phyloP scores from a whole-genome alignment of 2,329 filamentous ascomycete species.

The Grosmannia serpens region DNA sequence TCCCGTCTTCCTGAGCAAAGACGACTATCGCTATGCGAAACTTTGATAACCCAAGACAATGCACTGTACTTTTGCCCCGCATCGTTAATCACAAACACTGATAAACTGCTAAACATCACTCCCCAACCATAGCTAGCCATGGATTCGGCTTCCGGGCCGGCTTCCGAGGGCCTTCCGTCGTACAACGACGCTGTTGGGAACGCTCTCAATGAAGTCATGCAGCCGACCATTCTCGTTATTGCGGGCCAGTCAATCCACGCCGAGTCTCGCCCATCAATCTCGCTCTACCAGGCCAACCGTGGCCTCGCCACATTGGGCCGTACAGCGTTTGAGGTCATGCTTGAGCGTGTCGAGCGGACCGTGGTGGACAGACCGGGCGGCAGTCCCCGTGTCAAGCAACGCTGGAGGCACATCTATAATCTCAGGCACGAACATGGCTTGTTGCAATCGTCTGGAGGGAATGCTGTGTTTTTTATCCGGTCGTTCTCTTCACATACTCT shows the following conservation, averaged over 20 bases:
- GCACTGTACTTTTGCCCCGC: no score
- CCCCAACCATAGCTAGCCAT: no score
- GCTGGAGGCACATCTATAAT: neutral
- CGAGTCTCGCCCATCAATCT: neutral
- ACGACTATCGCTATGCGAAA: no score
- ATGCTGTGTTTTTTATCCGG: neutral
- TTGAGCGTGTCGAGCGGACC: neutral
- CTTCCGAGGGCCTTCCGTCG: neutral
- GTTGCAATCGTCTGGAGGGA: no score
- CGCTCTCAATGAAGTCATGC: neutral
- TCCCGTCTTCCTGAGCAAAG: no score
- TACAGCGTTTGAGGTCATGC: neutral
- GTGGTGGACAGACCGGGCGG: neutral
- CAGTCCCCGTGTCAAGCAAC: neutral
- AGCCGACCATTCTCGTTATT: neutral
- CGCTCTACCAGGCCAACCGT: slow-evolving; percentile 1
- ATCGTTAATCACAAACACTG: no score
- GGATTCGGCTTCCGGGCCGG: neutral
- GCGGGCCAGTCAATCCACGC: neutral
- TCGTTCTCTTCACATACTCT: neutral
- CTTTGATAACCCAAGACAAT: no score
- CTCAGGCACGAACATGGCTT: neutral
- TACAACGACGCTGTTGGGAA: neutral
- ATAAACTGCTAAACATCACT: no score
- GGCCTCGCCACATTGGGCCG: neutral